Evolutionary conservation across 208 protist genomes (phyloP), one percentile per base, ranked within the genome.

Genomic region (Tetramitus jugosus): DNA sequence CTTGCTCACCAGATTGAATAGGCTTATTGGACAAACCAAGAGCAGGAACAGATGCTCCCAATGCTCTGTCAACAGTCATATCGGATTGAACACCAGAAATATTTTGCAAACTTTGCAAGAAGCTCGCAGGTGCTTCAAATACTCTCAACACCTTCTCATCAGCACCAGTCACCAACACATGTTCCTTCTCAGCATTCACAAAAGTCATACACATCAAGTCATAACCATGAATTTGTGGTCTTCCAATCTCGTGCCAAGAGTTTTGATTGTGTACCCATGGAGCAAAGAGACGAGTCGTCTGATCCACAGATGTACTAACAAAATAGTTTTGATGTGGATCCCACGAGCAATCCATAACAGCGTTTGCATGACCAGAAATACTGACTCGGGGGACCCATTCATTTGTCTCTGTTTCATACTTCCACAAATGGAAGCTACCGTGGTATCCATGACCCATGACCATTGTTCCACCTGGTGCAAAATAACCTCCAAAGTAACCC

Each of bases 191-290:
- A 1, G 52, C 42, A 42, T 80, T 35, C 17, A 85, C 26, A 79
- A 87, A 87, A 2, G 72, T 35, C 35, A 87, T 62, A 56, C 81
- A 85, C 35, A 78, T 74, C 40, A 90, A 76, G 74, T 89, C 84
- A 67, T 89, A 85, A n/a, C 87, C 87, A 76, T 90, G 87, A 14
- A 89, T 78, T 74, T 89, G 84, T 31, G 86, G 82, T 49, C 86
- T 80, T n/a, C 81, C 83, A 37, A 89, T 74, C 69, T 89, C 87
- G 45, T 83, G 60, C 87, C 85, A 88, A 20, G 65, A 78, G 45
- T 68, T 37, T n/a, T 45, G 46, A 29, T 10, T n/a, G 7, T 65
- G 60, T 7, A 45, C 3, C 31, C 35, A 23, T 31, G 4, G 3
- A 37, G 26, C 3, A 37, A 74, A 74, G 3, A 74, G 35, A 53